A percentile compares a stretch with the other conserved stretches of the same genome.
These are phyloP conservation scores for Lophium mytilinum DNA, from an alignment of 495 filamentous ascomycete genomes.

Conservation along the genomic window DNA sequence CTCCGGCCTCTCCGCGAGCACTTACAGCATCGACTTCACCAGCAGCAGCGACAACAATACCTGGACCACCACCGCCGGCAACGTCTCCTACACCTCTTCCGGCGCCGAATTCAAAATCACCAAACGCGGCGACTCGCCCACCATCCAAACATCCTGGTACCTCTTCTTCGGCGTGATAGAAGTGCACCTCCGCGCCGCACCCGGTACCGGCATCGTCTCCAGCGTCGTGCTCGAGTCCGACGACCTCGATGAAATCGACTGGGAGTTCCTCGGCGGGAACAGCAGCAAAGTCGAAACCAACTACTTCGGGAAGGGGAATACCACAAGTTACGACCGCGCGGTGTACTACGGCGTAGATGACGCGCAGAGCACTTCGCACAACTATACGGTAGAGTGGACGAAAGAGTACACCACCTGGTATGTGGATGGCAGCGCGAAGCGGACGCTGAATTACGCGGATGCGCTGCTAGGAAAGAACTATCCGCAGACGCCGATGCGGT, in stretches of 20 bases:
- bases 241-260: slow-evolving; percentile 26
- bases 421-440: neutral
- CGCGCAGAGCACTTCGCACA: neutral
- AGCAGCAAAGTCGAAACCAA: slow-evolving; percentile 1
- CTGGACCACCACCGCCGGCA: neutral
- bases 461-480: slow-evolving; percentile 3
- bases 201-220: slow-evolving; percentile 20
- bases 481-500: slow-evolving; percentile 14
- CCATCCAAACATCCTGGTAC: slow-evolving; percentile 17
- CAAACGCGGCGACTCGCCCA: slow-evolving; percentile 9
- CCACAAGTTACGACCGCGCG: neutral
- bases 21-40: neutral
- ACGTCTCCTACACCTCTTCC: neutral
- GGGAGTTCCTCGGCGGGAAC: slow-evolving; percentile 24
- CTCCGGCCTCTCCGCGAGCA: neutral
- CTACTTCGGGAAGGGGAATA: slow-evolving; percentile 27
- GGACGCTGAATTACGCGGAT: slow-evolving; percentile 4
- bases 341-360: neutral
- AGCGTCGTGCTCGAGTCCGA: slow-evolving; percentile 22
- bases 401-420: neutral
- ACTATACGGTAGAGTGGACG: slow-evolving; percentile 6
- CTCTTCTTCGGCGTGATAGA: slow-evolving; percentile 18
- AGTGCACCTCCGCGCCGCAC: slow-evolving; percentile 17
- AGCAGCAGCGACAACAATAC: neutral
- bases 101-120: slow-evolving; percentile 14